Evolutionary conservation across 75 land plant species (phyloP), one percentile per base, ranked within the genome.

Genomic region (Pinus tabuliformis): DNA sequence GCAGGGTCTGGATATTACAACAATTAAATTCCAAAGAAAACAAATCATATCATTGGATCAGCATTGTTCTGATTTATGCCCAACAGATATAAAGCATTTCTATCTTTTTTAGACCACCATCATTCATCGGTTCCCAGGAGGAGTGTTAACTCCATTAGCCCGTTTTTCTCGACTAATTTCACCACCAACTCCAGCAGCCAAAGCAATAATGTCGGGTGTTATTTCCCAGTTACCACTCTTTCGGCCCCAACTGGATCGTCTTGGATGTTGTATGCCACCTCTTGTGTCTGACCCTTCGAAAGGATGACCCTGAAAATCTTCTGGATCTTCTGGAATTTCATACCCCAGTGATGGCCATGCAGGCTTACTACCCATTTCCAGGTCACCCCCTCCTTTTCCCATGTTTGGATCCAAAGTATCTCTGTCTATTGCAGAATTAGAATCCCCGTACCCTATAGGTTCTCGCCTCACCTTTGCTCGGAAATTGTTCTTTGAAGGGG

Each of bases 401-500:
- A 79, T 62, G 9, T 83, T 84, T 58, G 88, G 73, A 73, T 78
- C 72, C 64, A 76, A 33, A 28, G 60, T 30, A 15, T 56, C 72
- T 22, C 74, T 52, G 17, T 57, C n/a, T 24, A 26, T 73, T 37
- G 73, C 4, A 17, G 68, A 58, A 58, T 28, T 58, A 21, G 71
- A 74, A 58, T 68, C 24, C 21, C 58, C 36, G 30, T 66, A 86
- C 71, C 22, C 49, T 61, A 73, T 24, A 21, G 82, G 65, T 21
- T 89, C 89, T 17, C 61, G 82, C 56, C n/a, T 76, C 59, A 86
- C 86, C 68, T 77, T 73, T 52, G 83, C 89, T 13, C 92, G 80
- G 72, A 92, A 92, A 57, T 89, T 81, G 70, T 81, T 83, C 73
- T 76, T 83, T 57, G 94, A 92, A 20, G 72, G 80, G 1, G 90